phyloP scores from a whole-genome alignment of 345 rosid species.

The Mercurialis annua region DNA sequence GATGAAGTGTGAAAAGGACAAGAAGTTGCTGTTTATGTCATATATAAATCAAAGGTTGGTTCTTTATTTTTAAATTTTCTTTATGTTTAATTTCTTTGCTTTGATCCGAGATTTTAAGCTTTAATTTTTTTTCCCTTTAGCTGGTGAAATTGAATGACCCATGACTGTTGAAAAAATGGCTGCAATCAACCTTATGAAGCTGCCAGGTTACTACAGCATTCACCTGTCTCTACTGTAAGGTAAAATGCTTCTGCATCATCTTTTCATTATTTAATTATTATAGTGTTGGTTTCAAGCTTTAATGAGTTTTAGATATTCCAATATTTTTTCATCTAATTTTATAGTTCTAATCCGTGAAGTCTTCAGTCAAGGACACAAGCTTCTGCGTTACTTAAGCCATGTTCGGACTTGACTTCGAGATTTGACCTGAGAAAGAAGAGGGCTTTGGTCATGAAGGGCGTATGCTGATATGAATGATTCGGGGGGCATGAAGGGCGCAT shows the following conservation, averaged over 20 bases:
- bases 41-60: too few relatives aligned
- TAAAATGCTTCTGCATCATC: not conserved
- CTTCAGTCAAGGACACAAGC: not conserved
- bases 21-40: too few relatives aligned
- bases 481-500: too few relatives aligned
- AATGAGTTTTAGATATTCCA: not conserved
- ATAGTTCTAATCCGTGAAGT: not conserved
- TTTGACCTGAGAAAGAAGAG: too few relatives aligned
- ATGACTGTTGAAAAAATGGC: constrained; percentile 6
- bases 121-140: too few relatives aligned
- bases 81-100: too few relatives aligned
- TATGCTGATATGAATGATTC: too few relatives aligned
- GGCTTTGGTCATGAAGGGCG: too few relatives aligned
- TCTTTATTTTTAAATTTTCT: too few relatives aligned
- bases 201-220: not conserved
- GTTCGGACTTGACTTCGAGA: not conserved
- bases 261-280: not conserved
- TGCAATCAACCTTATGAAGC: not conserved
- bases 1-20: too few relatives aligned
- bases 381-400: not conserved
- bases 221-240: not conserved
- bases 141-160: not conserved
- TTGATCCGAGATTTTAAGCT: too few relatives aligned
- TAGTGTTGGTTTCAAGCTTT: not conserved
- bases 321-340: not conserved